These are phyloP conservation scores for Diplodia intermedia DNA, from an alignment of 2,329 filamentous ascomycete genomes.

Conservation along the genomic window DNA sequence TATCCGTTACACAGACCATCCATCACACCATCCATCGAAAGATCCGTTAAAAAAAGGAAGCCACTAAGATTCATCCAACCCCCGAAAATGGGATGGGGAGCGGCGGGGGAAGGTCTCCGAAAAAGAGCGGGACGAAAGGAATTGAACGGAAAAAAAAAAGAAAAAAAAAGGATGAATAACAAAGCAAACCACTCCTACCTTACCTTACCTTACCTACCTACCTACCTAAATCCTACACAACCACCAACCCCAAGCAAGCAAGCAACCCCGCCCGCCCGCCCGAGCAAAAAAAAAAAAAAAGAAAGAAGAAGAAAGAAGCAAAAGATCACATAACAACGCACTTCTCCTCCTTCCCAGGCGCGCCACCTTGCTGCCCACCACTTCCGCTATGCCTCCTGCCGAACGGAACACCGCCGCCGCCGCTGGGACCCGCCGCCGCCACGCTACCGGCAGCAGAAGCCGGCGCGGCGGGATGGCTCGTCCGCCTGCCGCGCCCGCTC, in stretches of 20 bases:
- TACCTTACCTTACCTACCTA: no score
- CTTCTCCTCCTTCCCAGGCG: slow-evolving; percentile 33
- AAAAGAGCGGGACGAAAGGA: not conserved
- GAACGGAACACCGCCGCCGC: no score
- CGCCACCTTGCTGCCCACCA: not conserved
- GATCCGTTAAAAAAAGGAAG: not conserved
- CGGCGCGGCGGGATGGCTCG: not conserved
- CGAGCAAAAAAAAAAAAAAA: no score
- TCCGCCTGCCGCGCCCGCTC: slow-evolving; percentile 4
- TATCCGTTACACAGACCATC: not conserved
- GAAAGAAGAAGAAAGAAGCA: no score
- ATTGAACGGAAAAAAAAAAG: not conserved
- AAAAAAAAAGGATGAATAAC: not conserved
- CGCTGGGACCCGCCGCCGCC: slow-evolving; percentile 7
- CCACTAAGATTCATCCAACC: not conserved
- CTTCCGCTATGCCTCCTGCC: slow-evolving; percentile 17
- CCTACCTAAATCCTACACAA: not conserved
- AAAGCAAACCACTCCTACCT: not conserved
- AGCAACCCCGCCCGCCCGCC: no score
- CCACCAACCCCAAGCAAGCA: not conserved
- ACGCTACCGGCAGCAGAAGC: not conserved
- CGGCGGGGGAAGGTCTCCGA: no score
- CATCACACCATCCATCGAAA: not conserved
- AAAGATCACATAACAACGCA: slow-evolving; percentile 35
- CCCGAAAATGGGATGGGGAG: not conserved